A percentile compares a stretch with the other conserved stretches of the same genome.
Evolutionary conservation across 108 stramenopile genomes (phyloP).

Genomic region (Stephanodiscus minutulus): DNA sequence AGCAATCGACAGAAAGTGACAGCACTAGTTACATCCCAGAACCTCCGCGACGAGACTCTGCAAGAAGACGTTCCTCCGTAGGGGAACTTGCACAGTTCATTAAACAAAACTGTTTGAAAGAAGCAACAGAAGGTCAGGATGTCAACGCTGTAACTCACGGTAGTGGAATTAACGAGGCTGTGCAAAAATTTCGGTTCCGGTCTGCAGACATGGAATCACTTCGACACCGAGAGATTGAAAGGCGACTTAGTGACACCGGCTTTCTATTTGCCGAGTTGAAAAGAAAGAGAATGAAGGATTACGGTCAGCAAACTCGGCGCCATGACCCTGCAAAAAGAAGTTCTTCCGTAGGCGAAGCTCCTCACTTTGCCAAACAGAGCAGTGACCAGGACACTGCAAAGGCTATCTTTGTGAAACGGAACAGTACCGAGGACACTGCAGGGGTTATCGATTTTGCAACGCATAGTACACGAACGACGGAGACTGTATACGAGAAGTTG

Average conservation of each 20-base stretch:
- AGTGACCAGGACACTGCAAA: neutral
- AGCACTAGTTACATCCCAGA: slow-evolving; percentile 17
- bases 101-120: neutral
- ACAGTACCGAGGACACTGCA: neutral
- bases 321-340: neutral
- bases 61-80: slow-evolving; percentile 25
- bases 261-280: slow-evolving; percentile 16
- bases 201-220: neutral
- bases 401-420: neutral
- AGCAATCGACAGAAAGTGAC: slow-evolving; percentile 2
- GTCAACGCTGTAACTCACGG: slow-evolving; percentile 1
- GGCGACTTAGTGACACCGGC: slow-evolving; percentile 17
- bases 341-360: neutral
- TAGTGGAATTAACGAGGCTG: slow-evolving; percentile 21
- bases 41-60: slow-evolving; percentile 2
- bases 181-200: slow-evolving; percentile 26
- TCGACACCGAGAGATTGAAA: slow-evolving; percentile 14
- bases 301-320: slow-evolving; percentile 1
- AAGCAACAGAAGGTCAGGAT: neutral
- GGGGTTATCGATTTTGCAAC: too few species aligned
- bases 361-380: neutral
- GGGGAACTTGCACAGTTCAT: slow-evolving; percentile 9
- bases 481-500: too few species aligned
- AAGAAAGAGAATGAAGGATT: slow-evolving; percentile 33
- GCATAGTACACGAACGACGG: too few species aligned